Conservation (phyloP, 371 early-diverging fungal species). For the Apophysomyces ossiformis region DNA sequence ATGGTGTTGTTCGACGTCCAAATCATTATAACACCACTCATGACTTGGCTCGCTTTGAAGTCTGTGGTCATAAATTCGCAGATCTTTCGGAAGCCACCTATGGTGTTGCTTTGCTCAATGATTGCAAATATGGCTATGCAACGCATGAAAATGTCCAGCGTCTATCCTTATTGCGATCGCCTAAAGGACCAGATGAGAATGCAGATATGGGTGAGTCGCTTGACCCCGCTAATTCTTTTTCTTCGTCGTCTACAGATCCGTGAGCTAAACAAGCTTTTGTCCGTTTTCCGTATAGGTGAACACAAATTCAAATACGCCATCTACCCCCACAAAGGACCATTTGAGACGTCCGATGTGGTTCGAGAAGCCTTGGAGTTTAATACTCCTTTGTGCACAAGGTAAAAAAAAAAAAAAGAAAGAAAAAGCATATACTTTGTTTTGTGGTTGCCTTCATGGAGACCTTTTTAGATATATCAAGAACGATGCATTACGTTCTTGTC, state of each 20-base stretch:
- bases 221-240: background rate
- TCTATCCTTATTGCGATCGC: constrained; percentile 83
- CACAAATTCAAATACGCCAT: constrained; percentile 91
- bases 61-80: constrained; percentile 94
- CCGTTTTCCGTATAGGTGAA: constrained; percentile 30
- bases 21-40: constrained; percentile 93
- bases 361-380: constrained; percentile 89
- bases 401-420: too few species aligned
- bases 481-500: background rate
- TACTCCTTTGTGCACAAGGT: constrained; percentile 72
- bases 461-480: constrained; percentile 6
- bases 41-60: constrained; percentile 83
- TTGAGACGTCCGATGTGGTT: constrained; percentile 80
- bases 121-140: constrained; percentile 91
- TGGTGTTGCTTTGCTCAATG: constrained; percentile 93
- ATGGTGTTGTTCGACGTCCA: constrained; percentile 89
- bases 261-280: background rate
- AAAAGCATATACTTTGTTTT: constrained; percentile 19
- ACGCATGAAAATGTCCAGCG: constrained; percentile 83
- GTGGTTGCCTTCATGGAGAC: background rate
- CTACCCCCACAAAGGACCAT: constrained; percentile 85
- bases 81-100: constrained; percentile 93
- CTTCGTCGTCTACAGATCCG: background rate
- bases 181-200: constrained; percentile 79
- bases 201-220: constrained; percentile 62